phyloP scores from a whole-genome alignment of 2,329 filamentous ascomycete species.

The Paracoccidioides brasiliensis region DNA sequence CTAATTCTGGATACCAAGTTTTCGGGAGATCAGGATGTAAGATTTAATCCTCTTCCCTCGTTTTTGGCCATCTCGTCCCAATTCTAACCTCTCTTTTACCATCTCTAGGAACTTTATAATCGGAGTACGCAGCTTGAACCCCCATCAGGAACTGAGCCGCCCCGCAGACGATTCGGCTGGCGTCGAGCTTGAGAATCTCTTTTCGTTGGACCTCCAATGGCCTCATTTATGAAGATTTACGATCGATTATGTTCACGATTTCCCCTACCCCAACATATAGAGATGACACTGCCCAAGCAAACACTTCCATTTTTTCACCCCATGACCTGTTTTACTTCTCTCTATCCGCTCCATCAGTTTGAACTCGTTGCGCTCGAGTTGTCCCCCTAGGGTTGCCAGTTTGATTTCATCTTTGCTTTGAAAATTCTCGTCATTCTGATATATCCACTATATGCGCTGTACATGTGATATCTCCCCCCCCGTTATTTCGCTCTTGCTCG shows the following conservation, averaged over 20 bases:
- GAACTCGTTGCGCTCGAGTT: background rate
- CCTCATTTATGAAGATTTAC: background rate
- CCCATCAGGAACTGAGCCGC: slow-evolving; percentile 25
- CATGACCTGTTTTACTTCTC: background rate
- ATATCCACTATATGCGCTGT: background rate
- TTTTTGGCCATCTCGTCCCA: background rate
- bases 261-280: background rate
- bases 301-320: background rate
- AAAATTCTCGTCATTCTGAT: background rate
- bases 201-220: background rate
- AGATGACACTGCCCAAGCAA: background rate
- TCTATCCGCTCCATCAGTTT: background rate
- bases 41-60: slow-evolving; percentile 19
- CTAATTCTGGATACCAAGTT: slow-evolving; percentile 73
- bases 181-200: slow-evolving; percentile 20
- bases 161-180: slow-evolving; percentile 33
- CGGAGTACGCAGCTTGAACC: slow-evolving; percentile 45
- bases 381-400: background rate
- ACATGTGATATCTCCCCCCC: background rate
- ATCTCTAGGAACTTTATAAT: slow-evolving; percentile 42
- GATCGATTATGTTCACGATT: background rate
- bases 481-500: background rate
- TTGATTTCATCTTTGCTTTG: background rate
- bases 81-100: slow-evolving; percentile 4
- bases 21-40: slow-evolving; percentile 74